Conservation (phyloP, 345 rosid genomes). For the Eucalyptus pauciflora region DNA sequence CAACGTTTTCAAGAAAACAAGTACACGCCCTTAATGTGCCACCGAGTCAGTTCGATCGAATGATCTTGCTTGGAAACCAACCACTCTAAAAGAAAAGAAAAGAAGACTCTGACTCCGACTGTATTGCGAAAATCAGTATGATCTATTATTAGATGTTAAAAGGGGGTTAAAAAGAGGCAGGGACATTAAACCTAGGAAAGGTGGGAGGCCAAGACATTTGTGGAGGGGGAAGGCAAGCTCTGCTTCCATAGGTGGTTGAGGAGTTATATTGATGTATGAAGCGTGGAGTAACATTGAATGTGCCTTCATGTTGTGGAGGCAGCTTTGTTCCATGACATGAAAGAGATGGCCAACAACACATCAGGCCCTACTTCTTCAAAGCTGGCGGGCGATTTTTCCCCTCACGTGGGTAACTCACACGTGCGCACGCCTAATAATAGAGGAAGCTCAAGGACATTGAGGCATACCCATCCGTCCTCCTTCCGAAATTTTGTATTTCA, state of each 20-base stretch:
- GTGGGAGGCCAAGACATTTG: background rate
- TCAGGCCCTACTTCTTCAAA: background rate
- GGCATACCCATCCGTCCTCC: background rate
- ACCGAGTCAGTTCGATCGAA: rapidly evolving
- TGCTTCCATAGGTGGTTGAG: background rate
- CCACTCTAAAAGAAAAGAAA: background rate
- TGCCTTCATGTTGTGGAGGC: background rate
- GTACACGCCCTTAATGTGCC: background rate
- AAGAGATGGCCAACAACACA: background rate
- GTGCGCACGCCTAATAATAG: background rate
- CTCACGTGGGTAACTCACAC: background rate
- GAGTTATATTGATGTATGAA: too few relatives aligned
- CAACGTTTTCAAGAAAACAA: background rate
- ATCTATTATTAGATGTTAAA: background rate
- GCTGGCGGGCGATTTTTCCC: background rate
- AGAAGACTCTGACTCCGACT: background rate
- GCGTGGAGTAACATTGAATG: background rate
- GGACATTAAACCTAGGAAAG: background rate
- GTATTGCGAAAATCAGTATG: background rate
- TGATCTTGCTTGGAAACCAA: background rate
- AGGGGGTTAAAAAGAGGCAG: background rate
- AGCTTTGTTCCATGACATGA: background rate
- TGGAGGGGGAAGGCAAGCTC: background rate
- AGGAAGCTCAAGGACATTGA: background rate
- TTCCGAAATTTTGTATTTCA: background rate